Base-by-base conservation (phyloP, 2,329 filamentous ascomycete species). In the Magnaporthiopsis rhizophila region DNA sequence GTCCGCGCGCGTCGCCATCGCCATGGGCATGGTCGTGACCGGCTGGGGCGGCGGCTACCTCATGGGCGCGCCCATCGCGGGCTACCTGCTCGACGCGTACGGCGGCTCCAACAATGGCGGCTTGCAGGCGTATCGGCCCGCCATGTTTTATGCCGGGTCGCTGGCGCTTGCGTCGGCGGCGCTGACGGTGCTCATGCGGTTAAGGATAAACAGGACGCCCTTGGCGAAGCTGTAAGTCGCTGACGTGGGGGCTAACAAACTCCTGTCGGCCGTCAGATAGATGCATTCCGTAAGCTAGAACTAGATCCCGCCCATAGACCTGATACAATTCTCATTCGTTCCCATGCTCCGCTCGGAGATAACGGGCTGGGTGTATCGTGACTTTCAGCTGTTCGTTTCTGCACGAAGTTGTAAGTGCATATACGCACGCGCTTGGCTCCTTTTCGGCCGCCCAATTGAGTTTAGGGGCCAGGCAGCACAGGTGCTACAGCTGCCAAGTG, bases 21-120 rank as follows among this genome's bases (percentile, higher is more conserved):
- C 82, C 0, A 85, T 88, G 80, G 80, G 83, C 5, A 87, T 88
- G 83, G 79, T 85, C 53, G 79, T 86, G 2, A 86, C 81, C 0
- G 82, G 83, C 1, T 89, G 85, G 85, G 77, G 79, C 2, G 81
- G 80, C 0, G 86, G 86, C 0, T 89, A 88, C 73, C 74, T 88
- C 2, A 78, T 87, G 75, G 83, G 83, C 1, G 78, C 80, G 0
- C 85, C 86, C 0, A 86, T 88, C 66, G 85, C 85, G 2, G 84
- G 85, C 12, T 86, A 84, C 65, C 74, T 88, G 0, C 75, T 88
- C 0, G 79, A 81, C 64, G 82, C 82, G 0, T 82, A 82, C 45
- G 83, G 84, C 6, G 83, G 83, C 13, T 75, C 79, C 21, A 73
- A 80, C 0, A 74, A 72, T 30, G 28, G 28, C 3, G 81, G 81